A percentile compares a stretch with the other conserved stretches of the same genome.
Evolutionary conservation across 2,329 filamentous ascomycete genomes (phyloP).

Genomic region (Didymella arachidicola): DNA sequence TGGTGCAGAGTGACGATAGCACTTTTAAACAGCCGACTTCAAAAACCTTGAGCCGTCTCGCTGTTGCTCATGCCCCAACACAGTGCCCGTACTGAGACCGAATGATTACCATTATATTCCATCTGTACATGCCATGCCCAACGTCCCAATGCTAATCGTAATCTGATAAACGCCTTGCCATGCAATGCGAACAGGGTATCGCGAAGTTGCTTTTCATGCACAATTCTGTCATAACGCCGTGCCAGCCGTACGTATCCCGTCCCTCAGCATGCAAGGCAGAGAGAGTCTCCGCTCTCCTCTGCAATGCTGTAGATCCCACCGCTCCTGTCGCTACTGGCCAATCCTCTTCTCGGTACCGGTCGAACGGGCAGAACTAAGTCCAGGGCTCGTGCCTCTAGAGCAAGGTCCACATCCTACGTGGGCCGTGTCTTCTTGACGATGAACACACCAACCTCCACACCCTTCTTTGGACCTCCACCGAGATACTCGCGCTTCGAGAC

Average conservation of each 20-base stretch:
- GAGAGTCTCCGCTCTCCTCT: constrained; percentile 1
- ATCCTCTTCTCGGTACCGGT: neutral
- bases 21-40: no score
- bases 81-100: neutral
- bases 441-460: constrained; percentile 59
- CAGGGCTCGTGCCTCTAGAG: neutral
- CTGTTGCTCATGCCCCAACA: no score
- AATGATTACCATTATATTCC: constrained; percentile 14
- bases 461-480: constrained; percentile 53
- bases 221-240: constrained; percentile 17
- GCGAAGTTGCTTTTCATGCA: constrained; percentile 21
- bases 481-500: constrained; percentile 61
- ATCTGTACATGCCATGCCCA: constrained; percentile 5
- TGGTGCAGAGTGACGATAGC: no score
- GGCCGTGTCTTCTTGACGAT: constrained; percentile 49
- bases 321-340: constrained; percentile 1
- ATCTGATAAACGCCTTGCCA: constrained; percentile 19
- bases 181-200: constrained; percentile 25
- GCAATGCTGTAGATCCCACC: neutral
- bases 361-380: constrained; percentile 2
- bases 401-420: constrained; percentile 15
- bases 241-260: constrained; percentile 7
- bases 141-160: constrained; percentile 5
- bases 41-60: no score
- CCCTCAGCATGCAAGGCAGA: neutral